Evolutionary conservation across 2,329 filamentous ascomycete genomes (phyloP).

Genomic region (Teratosphaeria nubilosa): DNA sequence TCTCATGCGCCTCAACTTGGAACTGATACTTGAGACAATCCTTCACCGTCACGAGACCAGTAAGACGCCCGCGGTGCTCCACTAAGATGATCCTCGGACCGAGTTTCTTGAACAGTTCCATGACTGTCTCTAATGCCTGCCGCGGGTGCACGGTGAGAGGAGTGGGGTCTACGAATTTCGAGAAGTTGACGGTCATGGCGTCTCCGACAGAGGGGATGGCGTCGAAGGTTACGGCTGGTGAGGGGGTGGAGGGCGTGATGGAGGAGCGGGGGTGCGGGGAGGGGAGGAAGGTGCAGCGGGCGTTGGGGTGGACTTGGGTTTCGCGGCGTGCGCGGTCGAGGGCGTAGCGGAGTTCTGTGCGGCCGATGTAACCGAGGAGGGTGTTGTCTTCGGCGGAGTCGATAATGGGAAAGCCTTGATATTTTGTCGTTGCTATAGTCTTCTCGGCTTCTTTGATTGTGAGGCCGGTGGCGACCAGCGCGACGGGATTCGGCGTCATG

Average conservation of each 20-base stretch:
- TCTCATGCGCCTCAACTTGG: slow-evolving; percentile 81
- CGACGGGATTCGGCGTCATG: slow-evolving; percentile 70
- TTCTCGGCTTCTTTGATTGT: slow-evolving; percentile 67
- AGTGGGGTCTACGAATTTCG: slow-evolving; percentile 77
- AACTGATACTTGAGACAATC: slow-evolving; percentile 97
- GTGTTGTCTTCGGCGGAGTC: slow-evolving; percentile 61
- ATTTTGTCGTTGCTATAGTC: slow-evolving; percentile 66
- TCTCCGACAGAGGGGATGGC: slow-evolving; percentile 46
- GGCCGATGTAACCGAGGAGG: slow-evolving; percentile 82
- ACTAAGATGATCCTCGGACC: slow-evolving; percentile 87
- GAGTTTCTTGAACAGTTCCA: slow-evolving; percentile 98
- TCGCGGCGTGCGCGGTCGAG: slow-evolving; percentile 69
- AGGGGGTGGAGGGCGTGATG: slow-evolving; percentile 23
- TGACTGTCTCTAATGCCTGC: slow-evolving; percentile 86
- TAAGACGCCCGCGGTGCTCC: slow-evolving; percentile 75
- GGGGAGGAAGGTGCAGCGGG: slow-evolving; percentile 64
- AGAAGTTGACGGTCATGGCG: slow-evolving; percentile 62
- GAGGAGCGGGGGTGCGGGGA: slow-evolving; percentile 12
- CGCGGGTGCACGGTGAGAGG: slow-evolving; percentile 86
- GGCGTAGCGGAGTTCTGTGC: slow-evolving; percentile 84
- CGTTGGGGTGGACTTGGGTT: slow-evolving; percentile 52
- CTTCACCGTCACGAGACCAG: slow-evolving; percentile 86
- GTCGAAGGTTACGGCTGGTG: slow-evolving; percentile 45
- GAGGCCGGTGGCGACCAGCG: slow-evolving; percentile 64
- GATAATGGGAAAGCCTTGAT: slow-evolving; percentile 87